A percentile compares a stretch with the other conserved stretches of the same genome.
Conservation (phyloP, 441 rosid species). For the Erysimum pusillum region DNA sequence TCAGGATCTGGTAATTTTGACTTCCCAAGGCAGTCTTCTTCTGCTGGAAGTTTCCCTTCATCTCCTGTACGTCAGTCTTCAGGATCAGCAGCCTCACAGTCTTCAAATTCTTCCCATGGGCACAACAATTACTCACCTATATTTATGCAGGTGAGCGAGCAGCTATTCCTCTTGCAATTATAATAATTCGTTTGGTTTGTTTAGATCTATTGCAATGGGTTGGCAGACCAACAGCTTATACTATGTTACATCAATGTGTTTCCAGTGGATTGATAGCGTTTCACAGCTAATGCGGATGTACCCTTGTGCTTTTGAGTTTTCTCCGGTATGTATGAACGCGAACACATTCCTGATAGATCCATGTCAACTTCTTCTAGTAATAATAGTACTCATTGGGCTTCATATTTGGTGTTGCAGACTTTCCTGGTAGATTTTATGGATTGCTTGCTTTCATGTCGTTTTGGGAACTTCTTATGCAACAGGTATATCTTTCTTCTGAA, state of each 20-base stretch:
- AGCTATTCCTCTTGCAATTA: constrained; percentile 20
- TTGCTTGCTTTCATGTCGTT: constrained; percentile 87
- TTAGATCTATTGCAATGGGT: constrained; percentile 19
- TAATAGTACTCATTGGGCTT: constrained; percentile 16
- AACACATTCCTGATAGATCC: constrained; percentile 17
- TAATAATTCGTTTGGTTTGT: constrained; percentile 13
- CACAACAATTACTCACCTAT: constrained; percentile 93
- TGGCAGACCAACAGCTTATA: background rate
- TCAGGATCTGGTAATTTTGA: constrained; percentile 70
- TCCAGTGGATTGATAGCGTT: constrained; percentile 99
- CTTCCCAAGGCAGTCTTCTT: constrained; percentile 79
- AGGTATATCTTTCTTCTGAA: constrained; percentile 58
- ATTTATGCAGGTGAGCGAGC: constrained; percentile 82
- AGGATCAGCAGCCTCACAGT: constrained; percentile 68
- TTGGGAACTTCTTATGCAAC: constrained; percentile 96
- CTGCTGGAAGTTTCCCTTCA: constrained; percentile 71
- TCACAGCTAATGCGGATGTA: constrained; percentile 94
- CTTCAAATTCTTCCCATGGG: constrained; percentile 83
- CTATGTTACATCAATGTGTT: constrained; percentile 37
- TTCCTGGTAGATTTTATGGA: constrained; percentile 96
- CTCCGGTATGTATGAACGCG: constrained; percentile 70
- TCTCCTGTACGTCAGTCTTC: constrained; percentile 80
- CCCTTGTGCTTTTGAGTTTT: constrained; percentile 97
- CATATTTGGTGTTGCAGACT: constrained; percentile 60
- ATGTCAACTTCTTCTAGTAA: constrained; percentile 5